Conservation (phyloP, 129 eudicot species). For the Daucus carota region DH1_v3.0 NC_030381.2:23581501-23582000, state of each 20-base stretch:
- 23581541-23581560: background rate
- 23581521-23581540: background rate
- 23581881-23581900: background rate
- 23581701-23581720: slow-evolving; percentile 58
- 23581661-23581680: background rate
- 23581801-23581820: slow-evolving; percentile 27
- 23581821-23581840: background rate
- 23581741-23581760: slow-evolving; percentile 71
- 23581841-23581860: background rate
- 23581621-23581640: background rate
- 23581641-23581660: background rate
- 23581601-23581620: background rate
- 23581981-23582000: background rate
- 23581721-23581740: slow-evolving; percentile 56
- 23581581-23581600: background rate
- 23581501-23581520: background rate
- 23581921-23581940: background rate
- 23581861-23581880: background rate
- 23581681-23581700: background rate
- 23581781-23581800: slow-evolving; percentile 67
- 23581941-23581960: background rate
- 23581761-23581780: slow-evolving; percentile 64
- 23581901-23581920: background rate
- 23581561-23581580: background rate
- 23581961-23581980: background rate